Evolutionary conservation across 192 early-diverging fungal species (phyloP), one percentile per base, ranked within the genome.

Genomic region (Spinellus fusiger): DNA sequence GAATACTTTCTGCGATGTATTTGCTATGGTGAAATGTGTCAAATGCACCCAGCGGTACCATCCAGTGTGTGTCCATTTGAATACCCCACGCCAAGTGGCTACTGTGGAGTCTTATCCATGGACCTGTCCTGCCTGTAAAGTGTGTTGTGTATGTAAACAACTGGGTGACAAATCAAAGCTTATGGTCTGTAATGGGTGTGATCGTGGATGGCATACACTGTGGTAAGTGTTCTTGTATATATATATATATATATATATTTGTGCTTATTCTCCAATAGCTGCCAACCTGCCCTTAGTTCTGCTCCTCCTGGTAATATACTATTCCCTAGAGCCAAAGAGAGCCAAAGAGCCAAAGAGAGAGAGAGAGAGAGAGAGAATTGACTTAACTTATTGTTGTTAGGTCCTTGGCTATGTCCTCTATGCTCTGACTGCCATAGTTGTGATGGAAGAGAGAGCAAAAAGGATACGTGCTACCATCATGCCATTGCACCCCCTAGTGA

Each of bases 171-270:
- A 84, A 55, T 67, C 80, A 1, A 78, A 70, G 2, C 55, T 84
- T 26, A 59, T 84, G 53, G 81, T 84, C n/a, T 84, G 82, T 54
- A 80, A 84, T 66, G 79, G 79, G 15, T 84, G 82, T 60, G 82
- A 84, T 54, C 76, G 82, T 49, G 80, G 80, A n/a, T 82, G 79
- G 77, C 82, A 84, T 65, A 82, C 79, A 35, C 66, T 57, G 27
- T 84, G 82, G 71, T 68, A 66, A 62, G 48, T 56, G 35, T 37
- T 5, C 5, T 37, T 37, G 35, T 37, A 13, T 37, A 13, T 37
- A 37, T 37, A 13, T 13, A 37, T 37, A 9, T 5, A 37, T 37
- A 37, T 9, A 37, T 5, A 9, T 37, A 37, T 13, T 37, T 37
- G 13, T 13, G 13, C 13, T 13, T 37, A 9, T 37, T 37, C 7